phyloP scores from a whole-genome alignment of 495 filamentous ascomycete species.

The Viridothelium virens region DNA sequence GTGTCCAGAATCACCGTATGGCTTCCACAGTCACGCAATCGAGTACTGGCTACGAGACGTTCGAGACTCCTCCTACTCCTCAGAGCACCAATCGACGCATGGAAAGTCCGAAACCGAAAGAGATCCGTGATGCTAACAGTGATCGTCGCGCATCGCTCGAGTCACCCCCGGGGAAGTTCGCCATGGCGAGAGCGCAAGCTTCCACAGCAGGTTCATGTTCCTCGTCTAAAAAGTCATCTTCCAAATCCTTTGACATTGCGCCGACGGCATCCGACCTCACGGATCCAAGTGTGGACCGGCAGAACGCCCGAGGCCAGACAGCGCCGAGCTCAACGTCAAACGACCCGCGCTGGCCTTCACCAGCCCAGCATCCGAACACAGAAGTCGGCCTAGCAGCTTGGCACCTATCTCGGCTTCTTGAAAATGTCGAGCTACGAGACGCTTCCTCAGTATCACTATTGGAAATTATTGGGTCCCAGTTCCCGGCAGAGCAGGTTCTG shows the following conservation, averaged over 20 bases:
- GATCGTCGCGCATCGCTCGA: neutral
- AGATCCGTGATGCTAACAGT: neutral
- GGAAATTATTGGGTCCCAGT: neutral
- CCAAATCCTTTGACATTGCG: neutral
- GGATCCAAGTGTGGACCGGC: neutral
- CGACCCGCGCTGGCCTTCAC: neutral
- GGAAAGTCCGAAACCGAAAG: neutral
- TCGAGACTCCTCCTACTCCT: slow-evolving; percentile 1
- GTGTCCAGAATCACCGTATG: neutral
- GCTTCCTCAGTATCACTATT: neutral
- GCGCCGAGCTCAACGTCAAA: neutral
- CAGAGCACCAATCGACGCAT: neutral
- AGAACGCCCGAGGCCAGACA: neutral
- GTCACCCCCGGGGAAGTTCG: neutral
- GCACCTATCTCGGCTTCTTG: neutral
- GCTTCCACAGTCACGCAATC: slow-evolving; percentile 8
- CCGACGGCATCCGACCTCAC: neutral
- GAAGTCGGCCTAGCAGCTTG: neutral
- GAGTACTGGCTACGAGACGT: neutral
- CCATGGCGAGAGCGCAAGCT: neutral
- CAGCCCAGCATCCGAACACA: neutral
- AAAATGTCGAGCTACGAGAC: neutral
- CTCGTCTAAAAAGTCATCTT: neutral
- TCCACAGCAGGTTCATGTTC: neutral
- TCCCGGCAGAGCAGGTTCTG: neutral